A percentile compares a stretch with the other conserved stretches of the same genome.
Conservation (phyloP, 257 asterid genomes). For the Solanum chiquidenum region DNA sequence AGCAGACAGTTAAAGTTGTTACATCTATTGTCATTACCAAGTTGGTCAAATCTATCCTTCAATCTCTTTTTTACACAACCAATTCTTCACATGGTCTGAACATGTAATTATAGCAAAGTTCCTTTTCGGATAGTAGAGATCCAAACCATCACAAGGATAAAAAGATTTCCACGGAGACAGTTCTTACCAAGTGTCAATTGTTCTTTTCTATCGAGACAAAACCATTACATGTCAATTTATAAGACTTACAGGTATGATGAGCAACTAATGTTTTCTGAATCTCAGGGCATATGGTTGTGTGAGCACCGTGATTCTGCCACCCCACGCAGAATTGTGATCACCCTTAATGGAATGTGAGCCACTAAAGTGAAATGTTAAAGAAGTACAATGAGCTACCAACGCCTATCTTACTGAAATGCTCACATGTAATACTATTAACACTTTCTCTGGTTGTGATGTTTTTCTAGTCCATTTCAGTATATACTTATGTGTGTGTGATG, state of each 20-base stretch:
- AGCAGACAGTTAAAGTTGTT: background rate
- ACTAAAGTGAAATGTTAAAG: background rate
- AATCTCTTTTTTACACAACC: background rate
- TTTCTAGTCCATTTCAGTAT: background rate
- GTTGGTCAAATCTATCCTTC: background rate
- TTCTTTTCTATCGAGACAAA: background rate
- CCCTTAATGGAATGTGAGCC: conserved; percentile 68
- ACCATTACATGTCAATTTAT: background rate
- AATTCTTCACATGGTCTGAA: background rate
- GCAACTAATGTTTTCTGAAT: background rate
- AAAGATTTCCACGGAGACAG: background rate
- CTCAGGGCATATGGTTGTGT: conserved; percentile 95
- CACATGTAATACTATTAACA: background rate
- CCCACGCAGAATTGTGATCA: conserved; percentile 69
- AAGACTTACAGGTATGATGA: background rate
- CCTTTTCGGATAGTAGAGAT: background rate
- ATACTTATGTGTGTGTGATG: background rate
- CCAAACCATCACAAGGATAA: background rate
- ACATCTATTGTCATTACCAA: background rate
- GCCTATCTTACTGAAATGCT: background rate
- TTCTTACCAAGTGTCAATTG: background rate
- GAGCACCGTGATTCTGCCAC: conserved; percentile 95
- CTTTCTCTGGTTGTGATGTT: background rate
- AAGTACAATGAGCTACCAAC: background rate
- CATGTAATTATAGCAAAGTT: background rate